Evolutionary conservation across 2,329 filamentous ascomycete genomes (phyloP), one percentile per base, ranked within the genome.

Genomic region (Xylaria hypoxylon): DNA sequence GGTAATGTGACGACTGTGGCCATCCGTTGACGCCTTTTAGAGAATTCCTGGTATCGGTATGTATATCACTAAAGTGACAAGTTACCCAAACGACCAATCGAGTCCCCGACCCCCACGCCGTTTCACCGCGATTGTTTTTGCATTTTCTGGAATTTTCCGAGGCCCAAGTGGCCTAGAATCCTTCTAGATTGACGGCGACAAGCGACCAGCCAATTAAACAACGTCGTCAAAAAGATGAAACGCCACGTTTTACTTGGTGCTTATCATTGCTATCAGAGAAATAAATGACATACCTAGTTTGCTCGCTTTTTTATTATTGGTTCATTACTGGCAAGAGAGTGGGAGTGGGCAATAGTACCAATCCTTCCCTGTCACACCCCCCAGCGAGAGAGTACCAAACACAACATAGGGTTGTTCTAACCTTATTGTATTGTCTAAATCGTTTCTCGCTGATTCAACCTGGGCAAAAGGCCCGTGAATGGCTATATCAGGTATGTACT

Each of bases 101-200:
- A 53, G 31, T 5, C 8, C 17, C 38, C 31, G 38, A 57, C 50
- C 59, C 72, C 71, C 68, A 72, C 67, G 68, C 56, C 58, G 70
- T 71, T 70, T 72, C 68, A 72, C 60, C 63, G 44, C 35, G 53
- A 64, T 61, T 64, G 63, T 52, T 62, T 38, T 58, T 58, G 31
- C 51, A 42, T 42, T 28, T 55, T 42, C 33, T 40, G 51, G 22
- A 15, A 40, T 24, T 56, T 48, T 68, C 65, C 70, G 67, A 72
- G 70, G 70, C 69, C 61, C 15, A 24, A 60, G 56, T 31, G 73
- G 70, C 71, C 70, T 70, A 72, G 73, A 73, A 75, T 68, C 68
- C 53, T 74, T 75, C 74, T 58, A 74, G 71, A 72, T 73, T 69
- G 66, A 70, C 71, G 51, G 67, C 58, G 51, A 58, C 51, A 64